Percentiles rank a stretch among this genome's conserved stretches.
Evolutionary conservation across 1,139 yeast species (phyloP).

Genomic region (Yarrowia galli): DNA sequence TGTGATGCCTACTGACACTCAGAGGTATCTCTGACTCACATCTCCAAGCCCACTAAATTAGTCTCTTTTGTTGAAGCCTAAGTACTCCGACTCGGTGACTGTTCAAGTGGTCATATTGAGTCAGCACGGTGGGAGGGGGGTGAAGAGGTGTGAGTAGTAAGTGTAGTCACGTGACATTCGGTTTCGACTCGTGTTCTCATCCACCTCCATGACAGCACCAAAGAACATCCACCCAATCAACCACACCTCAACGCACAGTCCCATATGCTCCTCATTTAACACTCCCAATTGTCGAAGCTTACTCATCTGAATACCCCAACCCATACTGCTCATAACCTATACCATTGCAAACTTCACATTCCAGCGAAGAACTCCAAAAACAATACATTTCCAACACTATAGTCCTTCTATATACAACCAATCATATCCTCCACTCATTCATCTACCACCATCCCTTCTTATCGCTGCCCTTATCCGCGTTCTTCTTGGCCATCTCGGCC

Average conservation of each 20-base stretch:
- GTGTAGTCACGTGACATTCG: no score
- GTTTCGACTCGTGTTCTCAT: no score
- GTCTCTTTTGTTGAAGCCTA: neutral
- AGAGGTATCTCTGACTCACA: neutral
- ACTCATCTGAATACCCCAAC: neutral
- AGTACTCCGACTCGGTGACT: no score
- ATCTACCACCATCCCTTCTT: constrained; percentile 33
- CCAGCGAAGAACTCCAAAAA: neutral
- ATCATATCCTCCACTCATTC: neutral
- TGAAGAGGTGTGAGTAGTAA: no score
- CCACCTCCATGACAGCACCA: no score
- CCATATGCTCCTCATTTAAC: neutral
- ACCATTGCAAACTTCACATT: neutral
- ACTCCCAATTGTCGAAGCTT: neutral
- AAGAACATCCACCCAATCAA: no score
- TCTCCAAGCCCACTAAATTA: neutral
- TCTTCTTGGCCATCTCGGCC: constrained; percentile 44
- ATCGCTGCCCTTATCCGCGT: neutral
- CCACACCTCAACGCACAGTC: neutral
- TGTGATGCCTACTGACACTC: no score
- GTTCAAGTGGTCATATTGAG: neutral
- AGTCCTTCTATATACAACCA: constrained; percentile 9
- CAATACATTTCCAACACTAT: neutral
- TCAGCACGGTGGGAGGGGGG: no score
- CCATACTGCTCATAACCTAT: neutral